phyloP scores from a whole-genome alignment of 2,329 filamentous ascomycete species.

The Aspergillus hiratsukae region DNA sequence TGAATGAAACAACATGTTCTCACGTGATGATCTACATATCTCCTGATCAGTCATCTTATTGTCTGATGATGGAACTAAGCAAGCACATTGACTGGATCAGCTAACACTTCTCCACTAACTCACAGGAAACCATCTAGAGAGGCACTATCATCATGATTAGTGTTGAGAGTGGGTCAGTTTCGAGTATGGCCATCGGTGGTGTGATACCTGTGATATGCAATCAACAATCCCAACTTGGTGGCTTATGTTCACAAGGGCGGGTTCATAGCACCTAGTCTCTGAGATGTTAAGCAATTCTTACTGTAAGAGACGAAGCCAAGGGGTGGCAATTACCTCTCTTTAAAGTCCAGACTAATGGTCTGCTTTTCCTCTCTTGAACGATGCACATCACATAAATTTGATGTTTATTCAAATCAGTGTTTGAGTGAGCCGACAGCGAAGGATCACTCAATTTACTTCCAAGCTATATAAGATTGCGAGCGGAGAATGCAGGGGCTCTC shows the following conservation, averaged over 20 bases:
- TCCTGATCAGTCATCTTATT: not conserved
- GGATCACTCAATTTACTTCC: no score
- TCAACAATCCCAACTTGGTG: not conserved
- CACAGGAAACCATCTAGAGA: no score
- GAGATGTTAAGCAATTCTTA: no score
- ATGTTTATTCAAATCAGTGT: not conserved
- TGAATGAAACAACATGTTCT: not conserved
- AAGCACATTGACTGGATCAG: not conserved
- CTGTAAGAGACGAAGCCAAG: no score
- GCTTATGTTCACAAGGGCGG: not conserved
- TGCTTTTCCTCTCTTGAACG: no score
- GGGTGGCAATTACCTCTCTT: no score
- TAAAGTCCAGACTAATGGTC: no score
- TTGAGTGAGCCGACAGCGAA: not conserved
- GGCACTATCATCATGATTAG: not conserved
- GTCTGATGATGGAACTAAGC: not conserved
- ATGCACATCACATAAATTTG: no score
- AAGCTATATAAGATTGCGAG: no score
- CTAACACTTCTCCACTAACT: not conserved
- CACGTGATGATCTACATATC: not conserved
- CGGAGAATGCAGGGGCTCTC: no score
- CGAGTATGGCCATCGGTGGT: not conserved
- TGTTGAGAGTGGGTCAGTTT: not conserved
- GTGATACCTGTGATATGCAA: not conserved
- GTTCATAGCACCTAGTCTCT: not conserved